Percentiles rank a stretch among this genome's conserved stretches.
Conservation (phyloP, 441 rosid species). For the Metrosideros polymorpha region DNA sequence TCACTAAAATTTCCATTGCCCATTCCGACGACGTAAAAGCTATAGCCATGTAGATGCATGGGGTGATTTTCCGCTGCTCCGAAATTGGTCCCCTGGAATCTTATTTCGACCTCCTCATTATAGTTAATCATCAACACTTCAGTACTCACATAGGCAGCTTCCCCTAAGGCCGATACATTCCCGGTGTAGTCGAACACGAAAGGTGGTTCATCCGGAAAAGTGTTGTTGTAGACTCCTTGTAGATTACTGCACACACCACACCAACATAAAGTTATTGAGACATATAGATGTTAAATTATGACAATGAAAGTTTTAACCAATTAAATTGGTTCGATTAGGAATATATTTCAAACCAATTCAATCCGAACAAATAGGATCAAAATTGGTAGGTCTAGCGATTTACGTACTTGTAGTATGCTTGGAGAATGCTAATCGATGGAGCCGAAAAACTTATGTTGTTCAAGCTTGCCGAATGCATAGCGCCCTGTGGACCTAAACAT, state of each 20-base stretch:
- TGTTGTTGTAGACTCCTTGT: not conserved
- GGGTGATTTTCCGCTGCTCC: not conserved
- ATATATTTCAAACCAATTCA: not conserved
- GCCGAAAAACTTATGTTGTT: not conserved
- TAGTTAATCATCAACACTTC: not conserved
- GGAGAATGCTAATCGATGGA: not conserved
- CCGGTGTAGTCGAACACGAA: not conserved
- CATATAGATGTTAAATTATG: not conserved
- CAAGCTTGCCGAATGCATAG: not conserved
- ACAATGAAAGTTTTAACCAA: not conserved
- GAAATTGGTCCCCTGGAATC: not conserved
- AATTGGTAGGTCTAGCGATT: not conserved
- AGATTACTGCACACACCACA: not conserved
- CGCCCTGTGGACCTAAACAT: rapidly evolving
- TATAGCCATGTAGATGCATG: not conserved
- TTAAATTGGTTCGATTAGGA: not conserved
- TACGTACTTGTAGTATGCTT: not conserved
- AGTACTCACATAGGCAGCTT: not conserved
- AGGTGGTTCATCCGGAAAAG: not conserved
- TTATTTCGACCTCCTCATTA: not conserved
- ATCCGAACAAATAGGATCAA: not conserved
- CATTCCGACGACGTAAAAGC: not conserved
- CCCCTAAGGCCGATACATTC: not conserved
- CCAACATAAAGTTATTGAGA: not conserved
- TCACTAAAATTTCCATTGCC: not conserved